A percentile compares a stretch with the other conserved stretches of the same genome.
These are phyloP conservation scores for Melampsora larici-populina DNA, from an alignment of 1,284 basidiomycete genomes.

Conservation along the genomic window DNA sequence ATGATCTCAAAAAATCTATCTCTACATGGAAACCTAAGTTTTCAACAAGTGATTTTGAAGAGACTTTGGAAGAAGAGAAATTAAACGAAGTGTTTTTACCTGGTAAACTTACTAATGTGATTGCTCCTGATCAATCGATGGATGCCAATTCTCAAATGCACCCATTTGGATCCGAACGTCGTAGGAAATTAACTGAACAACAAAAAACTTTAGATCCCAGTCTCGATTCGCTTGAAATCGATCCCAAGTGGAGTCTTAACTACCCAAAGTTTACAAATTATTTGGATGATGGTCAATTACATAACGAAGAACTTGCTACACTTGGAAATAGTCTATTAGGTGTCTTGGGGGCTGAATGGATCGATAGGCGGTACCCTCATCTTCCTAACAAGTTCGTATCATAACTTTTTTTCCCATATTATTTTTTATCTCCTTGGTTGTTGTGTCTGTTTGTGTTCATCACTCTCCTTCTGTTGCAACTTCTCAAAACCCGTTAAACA, in stretches of 20 bases:
- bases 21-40: constrained; percentile 27
- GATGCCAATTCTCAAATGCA: constrained; percentile 11
- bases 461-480: not conserved
- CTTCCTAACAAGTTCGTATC: constrained; percentile 65
- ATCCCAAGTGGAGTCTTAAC: constrained; percentile 23
- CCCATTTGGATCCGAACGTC: constrained; percentile 16
- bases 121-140: constrained; percentile 42
- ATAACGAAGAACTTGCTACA: constrained; percentile 76
- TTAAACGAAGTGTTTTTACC: constrained; percentile 8
- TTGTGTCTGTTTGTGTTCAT: not conserved
- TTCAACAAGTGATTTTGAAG: not conserved
- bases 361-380: constrained; percentile 80
- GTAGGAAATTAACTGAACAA: constrained; percentile 14
- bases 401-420: not conserved
- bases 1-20: constrained; percentile 36
- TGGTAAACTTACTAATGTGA: constrained; percentile 32
- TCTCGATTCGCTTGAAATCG: constrained; percentile 21
- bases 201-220: constrained; percentile 26
- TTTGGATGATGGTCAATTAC: constrained; percentile 46
- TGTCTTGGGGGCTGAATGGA: constrained; percentile 80
- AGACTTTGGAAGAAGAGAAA: not conserved
- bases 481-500: constrained; percentile 46
- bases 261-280: constrained; percentile 41
- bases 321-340: constrained; percentile 89
- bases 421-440: not conserved